These are phyloP conservation scores for Vaccinium macrocarpon DNA, from an alignment of 148 eudicot genomes.

Conservation along the genomic window DNA sequence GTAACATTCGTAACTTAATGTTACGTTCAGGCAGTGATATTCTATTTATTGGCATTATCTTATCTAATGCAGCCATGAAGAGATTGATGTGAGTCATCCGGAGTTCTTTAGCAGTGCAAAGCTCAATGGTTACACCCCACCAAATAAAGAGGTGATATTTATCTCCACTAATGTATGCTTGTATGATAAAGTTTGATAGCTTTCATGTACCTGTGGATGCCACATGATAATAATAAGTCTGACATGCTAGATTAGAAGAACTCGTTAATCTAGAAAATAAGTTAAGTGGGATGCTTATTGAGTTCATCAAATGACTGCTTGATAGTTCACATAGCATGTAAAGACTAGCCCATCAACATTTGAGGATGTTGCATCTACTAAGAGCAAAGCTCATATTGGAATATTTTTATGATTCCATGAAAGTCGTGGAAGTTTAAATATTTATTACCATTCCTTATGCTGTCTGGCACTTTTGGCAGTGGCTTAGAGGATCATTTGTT, in stretches of 20 bases:
- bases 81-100: slow-evolving; percentile 96
- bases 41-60: not conserved
- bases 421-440: not conserved
- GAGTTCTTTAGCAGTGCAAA: slow-evolving; percentile 87
- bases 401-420: not conserved
- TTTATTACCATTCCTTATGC: not conserved
- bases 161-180: not conserved
- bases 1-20: no score
- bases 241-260: slow-evolving; percentile 11
- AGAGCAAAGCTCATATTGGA: not conserved
- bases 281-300: not conserved
- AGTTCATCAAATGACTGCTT: not conserved
- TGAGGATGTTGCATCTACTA: not conserved
- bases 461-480: slow-evolving; percentile 4
- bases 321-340: not conserved
- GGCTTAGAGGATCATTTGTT: not conserved
- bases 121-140: slow-evolving; percentile 92
- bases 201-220: not conserved
- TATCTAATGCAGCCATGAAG: slow-evolving; percentile 74
- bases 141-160: slow-evolving; percentile 78
- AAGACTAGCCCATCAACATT: not conserved
- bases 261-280: not conserved
- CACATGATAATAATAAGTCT: not conserved
- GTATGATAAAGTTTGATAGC: not conserved
- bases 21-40: no score